Conservation (phyloP, 108 stramenopile species). For the Pseudonitzschia multiseries region DNA sequence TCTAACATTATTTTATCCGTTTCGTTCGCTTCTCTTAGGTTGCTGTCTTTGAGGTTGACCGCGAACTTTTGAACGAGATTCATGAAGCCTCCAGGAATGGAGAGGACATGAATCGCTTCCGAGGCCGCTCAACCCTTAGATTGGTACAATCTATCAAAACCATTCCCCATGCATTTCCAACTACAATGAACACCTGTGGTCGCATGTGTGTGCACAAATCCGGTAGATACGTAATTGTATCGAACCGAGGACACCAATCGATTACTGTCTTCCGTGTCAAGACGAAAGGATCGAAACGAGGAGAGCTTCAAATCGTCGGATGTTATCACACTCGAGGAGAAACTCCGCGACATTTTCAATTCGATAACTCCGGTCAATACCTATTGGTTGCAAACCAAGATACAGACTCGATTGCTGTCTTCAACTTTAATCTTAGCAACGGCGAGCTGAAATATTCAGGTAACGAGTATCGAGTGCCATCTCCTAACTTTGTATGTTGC, state of each 20-base stretch:
- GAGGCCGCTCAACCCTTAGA: conserved; percentile 70
- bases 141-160: conserved; percentile 89
- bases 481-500: conserved; percentile 92
- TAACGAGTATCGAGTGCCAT: conserved; percentile 87
- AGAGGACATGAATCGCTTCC: conserved; percentile 68
- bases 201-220: conserved; percentile 88
- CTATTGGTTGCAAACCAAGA: conserved; percentile 95
- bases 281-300: conserved; percentile 57
- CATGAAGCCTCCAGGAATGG: conserved; percentile 53
- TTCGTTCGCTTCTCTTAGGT: conserved; percentile 50
- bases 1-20: conserved; percentile 12
- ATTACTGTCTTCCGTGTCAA: conserved; percentile 86
- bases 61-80: conserved; percentile 68
- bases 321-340: conserved; percentile 94
- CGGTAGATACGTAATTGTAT: conserved; percentile 88
- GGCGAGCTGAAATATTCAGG: conserved; percentile 90
- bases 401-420: conserved; percentile 85
- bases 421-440: conserved; percentile 80
- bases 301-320: conserved; percentile 74
- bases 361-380: conserved; percentile 88
- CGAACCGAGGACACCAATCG: conserved; percentile 95
- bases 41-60: conserved; percentile 85
- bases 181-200: conserved; percentile 91
- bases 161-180: conserved; percentile 86
- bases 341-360: conserved; percentile 94